A percentile compares a stretch with the other conserved stretches of the same genome.
phyloP scores from a whole-genome alignment of 2,329 filamentous ascomycete species.

The Arthrocladium fulminans region DNA sequence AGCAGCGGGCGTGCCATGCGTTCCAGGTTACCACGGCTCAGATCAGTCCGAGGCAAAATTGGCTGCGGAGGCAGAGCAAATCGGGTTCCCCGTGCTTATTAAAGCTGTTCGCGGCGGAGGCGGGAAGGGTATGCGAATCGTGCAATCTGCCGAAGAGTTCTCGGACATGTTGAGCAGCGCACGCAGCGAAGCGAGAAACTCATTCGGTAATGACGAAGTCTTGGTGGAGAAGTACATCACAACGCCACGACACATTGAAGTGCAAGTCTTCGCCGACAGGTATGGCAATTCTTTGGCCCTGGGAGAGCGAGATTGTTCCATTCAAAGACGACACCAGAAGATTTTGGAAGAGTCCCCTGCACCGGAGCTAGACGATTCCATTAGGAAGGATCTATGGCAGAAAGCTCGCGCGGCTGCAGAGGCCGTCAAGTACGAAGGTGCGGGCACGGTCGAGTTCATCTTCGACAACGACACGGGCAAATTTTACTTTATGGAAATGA shows the following conservation, averaged over 20 bases:
- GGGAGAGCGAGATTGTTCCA: constrained; percentile 58
- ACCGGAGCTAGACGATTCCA: constrained; percentile 50
- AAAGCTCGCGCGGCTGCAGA: constrained; percentile 55
- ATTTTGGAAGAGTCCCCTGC: constrained; percentile 59
- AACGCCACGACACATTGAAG: constrained; percentile 57
- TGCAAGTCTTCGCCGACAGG: constrained; percentile 58
- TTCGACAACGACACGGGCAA: constrained; percentile 58
- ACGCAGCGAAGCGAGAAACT: constrained; percentile 55
- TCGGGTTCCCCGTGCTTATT: constrained; percentile 56
- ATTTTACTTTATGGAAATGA: constrained; percentile 67
- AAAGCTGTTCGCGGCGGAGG: constrained; percentile 58
- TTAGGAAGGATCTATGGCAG: constrained; percentile 56
- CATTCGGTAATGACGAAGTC: constrained; percentile 59
- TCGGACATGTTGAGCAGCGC: constrained; percentile 53
- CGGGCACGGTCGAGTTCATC: constrained; percentile 60
- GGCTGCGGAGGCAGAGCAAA: constrained; percentile 62
- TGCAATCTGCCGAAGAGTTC: constrained; percentile 49
- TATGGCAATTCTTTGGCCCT: constrained; percentile 56
- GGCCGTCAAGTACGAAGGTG: constrained; percentile 57
- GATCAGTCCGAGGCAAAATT: constrained; percentile 62
- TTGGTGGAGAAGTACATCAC: constrained; percentile 61
- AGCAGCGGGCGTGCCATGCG: constrained; percentile 86
- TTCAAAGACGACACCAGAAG: constrained; percentile 58
- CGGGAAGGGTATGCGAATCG: constrained; percentile 63
- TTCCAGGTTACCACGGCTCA: constrained; percentile 85